Evolutionary conservation across 768 basidiomycete species (phyloP).

Genomic region (Solioccasus polychromus): DNA sequence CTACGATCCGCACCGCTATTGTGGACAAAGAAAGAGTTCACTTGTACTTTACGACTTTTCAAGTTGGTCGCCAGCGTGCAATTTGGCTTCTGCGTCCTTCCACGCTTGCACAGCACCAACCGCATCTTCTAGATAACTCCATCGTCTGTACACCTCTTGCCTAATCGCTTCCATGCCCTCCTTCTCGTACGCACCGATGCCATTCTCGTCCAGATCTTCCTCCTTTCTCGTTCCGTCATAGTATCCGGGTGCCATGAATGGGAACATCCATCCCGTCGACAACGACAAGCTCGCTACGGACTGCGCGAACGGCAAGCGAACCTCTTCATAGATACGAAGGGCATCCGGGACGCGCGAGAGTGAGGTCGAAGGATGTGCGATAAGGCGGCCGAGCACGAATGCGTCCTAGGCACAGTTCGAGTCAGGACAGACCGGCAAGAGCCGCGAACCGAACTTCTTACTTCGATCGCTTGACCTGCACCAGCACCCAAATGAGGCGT

Average conservation of each 20-base stretch:
- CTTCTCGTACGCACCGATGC: slow-evolving; percentile 9
- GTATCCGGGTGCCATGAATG: slow-evolving; percentile 16
- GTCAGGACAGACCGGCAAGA: not conserved
- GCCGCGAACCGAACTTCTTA: not conserved
- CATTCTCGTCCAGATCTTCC: slow-evolving; percentile 7
- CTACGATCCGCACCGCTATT: too few relatives aligned
- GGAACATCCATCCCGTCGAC: slow-evolving; percentile 15
- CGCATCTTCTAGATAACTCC: slow-evolving; percentile 14
- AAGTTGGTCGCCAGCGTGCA: slow-evolving; percentile 2
- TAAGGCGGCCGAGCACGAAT: slow-evolving; percentile 22
- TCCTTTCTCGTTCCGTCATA: slow-evolving; percentile 20
- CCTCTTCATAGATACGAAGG: slow-evolving; percentile 12
- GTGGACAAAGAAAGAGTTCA: too few relatives aligned
- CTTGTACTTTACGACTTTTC: too few relatives aligned
- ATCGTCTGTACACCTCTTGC: slow-evolving; percentile 11
- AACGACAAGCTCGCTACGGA: slow-evolving; percentile 16
- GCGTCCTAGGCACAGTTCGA: slow-evolving; percentile 11
- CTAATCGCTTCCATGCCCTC: slow-evolving; percentile 17
- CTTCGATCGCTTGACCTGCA: slow-evolving; percentile 28
- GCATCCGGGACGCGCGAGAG: slow-evolving; percentile 1
- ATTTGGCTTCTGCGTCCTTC: slow-evolving; percentile 15
- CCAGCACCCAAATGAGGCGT: slow-evolving; percentile 22
- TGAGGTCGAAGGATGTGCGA: slow-evolving; percentile 18
- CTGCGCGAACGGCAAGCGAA: slow-evolving; percentile 14
- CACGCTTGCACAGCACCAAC: slow-evolving; percentile 9